These are phyloP conservation scores for Mortierella hygrophila DNA, from an alignment of 192 early-diverging fungal genomes.

Conservation along the genomic window DNA sequence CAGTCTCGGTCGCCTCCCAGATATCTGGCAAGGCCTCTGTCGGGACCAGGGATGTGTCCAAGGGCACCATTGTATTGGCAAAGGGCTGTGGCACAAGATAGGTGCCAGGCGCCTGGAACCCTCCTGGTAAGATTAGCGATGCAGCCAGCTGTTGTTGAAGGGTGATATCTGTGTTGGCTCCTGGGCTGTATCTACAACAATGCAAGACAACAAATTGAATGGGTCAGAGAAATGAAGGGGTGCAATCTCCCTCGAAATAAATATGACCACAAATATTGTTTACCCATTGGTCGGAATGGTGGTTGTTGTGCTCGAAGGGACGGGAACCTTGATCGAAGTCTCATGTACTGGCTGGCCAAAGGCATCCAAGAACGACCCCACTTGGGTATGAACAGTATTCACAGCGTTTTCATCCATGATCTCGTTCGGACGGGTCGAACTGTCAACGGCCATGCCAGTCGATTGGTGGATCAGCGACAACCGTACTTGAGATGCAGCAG, in stretches of 20 bases:
- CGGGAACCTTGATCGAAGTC: not conserved
- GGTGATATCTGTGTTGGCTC: not conserved
- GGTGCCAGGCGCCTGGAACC: slow-evolving; percentile 10
- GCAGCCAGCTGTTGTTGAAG: slow-evolving; percentile 16
- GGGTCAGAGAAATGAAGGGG: not conserved
- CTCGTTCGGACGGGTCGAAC: slow-evolving; percentile 31
- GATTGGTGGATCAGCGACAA: slow-evolving; percentile 29
- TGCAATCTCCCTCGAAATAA: not conserved
- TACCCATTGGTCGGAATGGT: not conserved
- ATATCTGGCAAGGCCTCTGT: slow-evolving; percentile 24
- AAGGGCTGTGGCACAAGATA: slow-evolving; percentile 21
- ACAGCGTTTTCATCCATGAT: slow-evolving; percentile 36
- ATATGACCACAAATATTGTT: not conserved
- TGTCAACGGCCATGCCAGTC: slow-evolving; percentile 41
- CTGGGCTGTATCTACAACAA: not conserved
- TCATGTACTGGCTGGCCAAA: not conserved
- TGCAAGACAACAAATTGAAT: not conserved
- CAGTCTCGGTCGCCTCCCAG: slow-evolving; percentile 41
- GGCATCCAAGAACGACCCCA: slow-evolving; percentile 6
- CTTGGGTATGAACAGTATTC: slow-evolving; percentile 29
- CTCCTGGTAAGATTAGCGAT: slow-evolving; percentile 18
- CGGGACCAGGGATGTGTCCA: not conserved
- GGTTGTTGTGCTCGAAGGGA: not conserved
- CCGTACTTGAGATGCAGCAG: slow-evolving; percentile 19
- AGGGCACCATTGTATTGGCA: not conserved